Base-by-base conservation (phyloP, 306 rosid species). In the Psophocarpus tetragonolobus region DNA sequence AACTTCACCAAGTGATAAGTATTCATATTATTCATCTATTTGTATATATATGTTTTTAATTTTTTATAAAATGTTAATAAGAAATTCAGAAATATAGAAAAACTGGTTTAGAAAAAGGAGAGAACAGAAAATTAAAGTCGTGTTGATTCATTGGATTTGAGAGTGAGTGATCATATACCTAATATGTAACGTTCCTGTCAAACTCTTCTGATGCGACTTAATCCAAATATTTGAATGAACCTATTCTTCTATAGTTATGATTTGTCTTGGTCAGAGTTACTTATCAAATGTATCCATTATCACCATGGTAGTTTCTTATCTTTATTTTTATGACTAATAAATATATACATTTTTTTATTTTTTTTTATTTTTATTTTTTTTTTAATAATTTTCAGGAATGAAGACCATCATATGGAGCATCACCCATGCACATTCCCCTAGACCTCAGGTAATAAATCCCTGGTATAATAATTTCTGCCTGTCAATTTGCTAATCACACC, bases 321-420 rank as follows among this genome's bases (percentile, higher is more conserved):
- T 33, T 68, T 32, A n/a, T 2, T 10, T 68, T 32, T 41, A 56
- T 53, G 44, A 30, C 69, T 66, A 17, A 21, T 48, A 17, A 58
- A 23, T 42, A 18, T 29, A 67, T 24, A 6, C 39, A 33, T 50
- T 41, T 68, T 42, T 58, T 77, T 20, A 13, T 30, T 5, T 27
- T 12, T 26, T 12, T 11, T 24, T 41, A 3, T 38, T 29, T 29
- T 29, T 29, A 1, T 79, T 26, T 62, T 41, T 61, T 32, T 74
- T 39, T 36, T n/a, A 8, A 17, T 44, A 30, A 64, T 48, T 79
- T 65, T 77, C 88, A 96, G 99, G 99, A 90, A 96, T 96, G 99
- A 96, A 96, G 89, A 96, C 99, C 51, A 96, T 92, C 82, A 86
- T 96, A 87, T 96, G 98, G 98, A 96, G 98, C 82, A 96, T 96